Evolutionary conservation across 441 rosid genomes (phyloP), one percentile per base, ranked within the genome.

Genomic region (Pelargonium citronellum): DNA sequence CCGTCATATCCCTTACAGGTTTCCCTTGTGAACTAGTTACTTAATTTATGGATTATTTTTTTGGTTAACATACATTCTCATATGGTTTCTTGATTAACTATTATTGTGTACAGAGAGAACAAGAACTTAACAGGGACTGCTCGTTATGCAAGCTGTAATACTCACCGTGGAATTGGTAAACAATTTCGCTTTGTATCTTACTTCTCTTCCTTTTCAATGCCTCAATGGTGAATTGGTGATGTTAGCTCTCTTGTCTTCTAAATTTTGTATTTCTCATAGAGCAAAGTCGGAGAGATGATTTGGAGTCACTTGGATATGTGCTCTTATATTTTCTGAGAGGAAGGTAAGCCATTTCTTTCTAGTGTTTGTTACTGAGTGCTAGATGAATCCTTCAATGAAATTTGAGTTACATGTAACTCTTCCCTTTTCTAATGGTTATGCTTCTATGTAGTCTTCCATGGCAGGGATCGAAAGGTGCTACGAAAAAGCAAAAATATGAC

Each of bases 401-500:
- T 57, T 17, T 19, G 27, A 19, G 62, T 57, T 57, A 8, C 24
- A 17, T 44, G 41, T 6, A 57, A 57, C 2, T 19, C 27, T 8
- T 57, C 62, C 27, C 30, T 7, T 57, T 57, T 57, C 63, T 17
- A 19, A 17, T 9, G 41, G 24, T 57, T 19, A 24, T 17, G 17
- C 24, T 19, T 19, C 12, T 51, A 51, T 53, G 51, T 78, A 95
- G 97, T 83, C 96, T 91, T 79, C 99, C 97, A 72, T 95, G 99
- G 99, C 99, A 94, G 83, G 97, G 96, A 70, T 79, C 91, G 55
- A 91, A 91, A 82, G 97, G 92, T 70, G 96, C 89, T 69, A 91
- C 95, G 61, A 94, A 94, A 81, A 94, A 91, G 83, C 90, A 87
- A 82, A 91, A 94, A 71, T 94, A 94, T 77, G 97, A 94, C 75